Evolutionary conservation across 2,329 filamentous ascomycete species (phyloP), one percentile per base, ranked within the genome.

Genomic region (Colletotrichum caudatum): DNA sequence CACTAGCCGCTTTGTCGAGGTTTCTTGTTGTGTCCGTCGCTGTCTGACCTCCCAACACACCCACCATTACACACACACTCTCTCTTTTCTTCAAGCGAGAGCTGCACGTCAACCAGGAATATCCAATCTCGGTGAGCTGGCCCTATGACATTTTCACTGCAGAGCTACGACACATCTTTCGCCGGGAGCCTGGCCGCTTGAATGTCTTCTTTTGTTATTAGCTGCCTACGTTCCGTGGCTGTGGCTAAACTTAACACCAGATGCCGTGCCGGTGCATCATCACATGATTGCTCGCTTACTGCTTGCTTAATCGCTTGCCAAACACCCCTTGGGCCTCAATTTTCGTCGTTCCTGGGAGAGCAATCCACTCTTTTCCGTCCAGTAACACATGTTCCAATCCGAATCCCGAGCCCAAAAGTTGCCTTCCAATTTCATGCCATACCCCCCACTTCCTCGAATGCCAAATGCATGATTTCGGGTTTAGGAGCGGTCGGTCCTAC

Each of bases 201-300:
- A 44, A 33, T 62, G 39, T 48, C 51, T 72, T 53, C 53, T 37
- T 18, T 23, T 66, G 44, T 72, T 50, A 62, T 66, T 65, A 66
- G 57, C 62, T 69, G 60, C 65, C 59, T 57, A 68, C 50, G 37
- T 57, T 44, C 53, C 56, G 67, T 66, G 60, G 66, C 60, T 66
- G 63, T 53, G 51, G 72, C 72, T 73, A 73, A 73, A 73, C 69
- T 73, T 73, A 73, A 73, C 71, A 66, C 70, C 62, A 71, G 50
- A 71, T 58, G 67, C 70, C 67, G 35, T 72, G 66, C 62, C 61
- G 58, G 63, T 72, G 70, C 70, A 72, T 72, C 69, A 60, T 59
- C 66, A 66, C 67, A 70, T 71, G 61, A 35, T 69, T 71, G 51
- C 57, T 58, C 59, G 39, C 39, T 71, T 71, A 4, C 29, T 29